These are phyloP conservation scores for Aspergillus panamensis DNA, from an alignment of 495 filamentous ascomycete genomes.

Conservation along the genomic window DNA sequence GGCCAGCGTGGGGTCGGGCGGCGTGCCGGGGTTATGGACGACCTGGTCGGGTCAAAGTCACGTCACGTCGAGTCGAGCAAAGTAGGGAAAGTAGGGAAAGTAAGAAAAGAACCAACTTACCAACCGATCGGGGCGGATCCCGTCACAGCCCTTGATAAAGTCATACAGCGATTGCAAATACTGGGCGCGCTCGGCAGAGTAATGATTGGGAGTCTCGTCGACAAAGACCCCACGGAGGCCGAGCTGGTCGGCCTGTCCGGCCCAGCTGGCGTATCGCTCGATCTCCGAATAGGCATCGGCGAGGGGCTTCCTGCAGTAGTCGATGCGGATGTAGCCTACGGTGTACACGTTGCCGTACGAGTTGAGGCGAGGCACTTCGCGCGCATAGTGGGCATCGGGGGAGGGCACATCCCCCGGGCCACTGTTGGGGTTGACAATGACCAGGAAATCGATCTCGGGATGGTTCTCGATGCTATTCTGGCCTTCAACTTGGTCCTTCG, in stretches of 20 bases:
- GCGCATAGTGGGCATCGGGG: constrained; percentile 17
- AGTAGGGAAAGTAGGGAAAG: not conserved
- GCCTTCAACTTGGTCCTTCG: not conserved
- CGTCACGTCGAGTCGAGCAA: no score
- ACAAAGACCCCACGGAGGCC: constrained; percentile 20
- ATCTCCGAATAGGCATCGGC: constrained; percentile 11
- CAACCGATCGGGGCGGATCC: constrained; percentile 8
- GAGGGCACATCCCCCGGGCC: constrained; percentile 13
- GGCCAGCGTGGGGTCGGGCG: constrained; percentile 9
- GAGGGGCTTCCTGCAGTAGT: constrained; percentile 21
- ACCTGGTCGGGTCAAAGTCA: no score
- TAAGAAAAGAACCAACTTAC: constrained; percentile 7
- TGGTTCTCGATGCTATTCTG: constrained; percentile 12
- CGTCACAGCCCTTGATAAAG: constrained; percentile 5
- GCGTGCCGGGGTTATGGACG: constrained; percentile 21
- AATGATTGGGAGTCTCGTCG: constrained; percentile 21
- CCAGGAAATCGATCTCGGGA: constrained; percentile 16
- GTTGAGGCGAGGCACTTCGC: constrained; percentile 16
- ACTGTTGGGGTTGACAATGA: constrained; percentile 24
- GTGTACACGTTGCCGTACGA: constrained; percentile 17
- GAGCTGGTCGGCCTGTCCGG: constrained; percentile 9
- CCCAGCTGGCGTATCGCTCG: constrained; percentile 19
- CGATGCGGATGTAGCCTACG: constrained; percentile 21
- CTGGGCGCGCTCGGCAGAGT: not conserved
- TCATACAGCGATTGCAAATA: constrained; percentile 7